These are phyloP conservation scores for Kuraishia capsulata DNA, from an alignment of 805 yeast species.

Conservation along the genomic window DNA sequence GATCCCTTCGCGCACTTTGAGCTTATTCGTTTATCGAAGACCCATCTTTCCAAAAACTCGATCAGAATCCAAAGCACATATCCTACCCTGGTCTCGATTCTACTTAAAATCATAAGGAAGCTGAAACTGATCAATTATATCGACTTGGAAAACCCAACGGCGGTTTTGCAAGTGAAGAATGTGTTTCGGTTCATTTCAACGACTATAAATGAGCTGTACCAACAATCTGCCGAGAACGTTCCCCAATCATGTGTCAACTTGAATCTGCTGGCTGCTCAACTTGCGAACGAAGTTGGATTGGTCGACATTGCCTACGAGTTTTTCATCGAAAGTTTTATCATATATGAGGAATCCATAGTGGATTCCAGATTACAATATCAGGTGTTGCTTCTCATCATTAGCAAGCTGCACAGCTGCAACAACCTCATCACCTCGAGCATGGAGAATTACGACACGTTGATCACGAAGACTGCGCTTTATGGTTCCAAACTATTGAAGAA, in stretches of 20 bases:
- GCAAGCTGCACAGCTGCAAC: conserved; percentile 32
- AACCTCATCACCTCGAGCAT: conserved; percentile 25
- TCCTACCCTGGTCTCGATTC: conserved; percentile 63
- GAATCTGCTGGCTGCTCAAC: conserved; percentile 56
- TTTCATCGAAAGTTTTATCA: conserved; percentile 77
- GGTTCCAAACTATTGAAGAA: conserved; percentile 85
- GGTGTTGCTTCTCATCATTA: conserved; percentile 35
- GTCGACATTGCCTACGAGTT: conserved; percentile 80
- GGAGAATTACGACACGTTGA: conserved; percentile 73
- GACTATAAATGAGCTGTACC: conserved; percentile 57
- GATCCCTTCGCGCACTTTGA: conserved; percentile 37
- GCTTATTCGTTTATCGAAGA: conserved; percentile 34
- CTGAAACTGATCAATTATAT: conserved; percentile 20
- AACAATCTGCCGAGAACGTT: conserved; percentile 20
- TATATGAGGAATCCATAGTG: conserved; percentile 59
- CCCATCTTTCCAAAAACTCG: conserved; percentile 44
- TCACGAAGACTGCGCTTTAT: conserved; percentile 77
- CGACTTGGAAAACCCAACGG: conserved; percentile 11
- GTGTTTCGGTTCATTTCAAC: conserved; percentile 71
- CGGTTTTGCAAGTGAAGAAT: conserved; percentile 11
- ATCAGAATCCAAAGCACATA: conserved; percentile 55
- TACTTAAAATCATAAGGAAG: conserved; percentile 51
- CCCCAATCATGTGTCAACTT: conserved; percentile 30
- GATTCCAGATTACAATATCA: conserved; percentile 43
- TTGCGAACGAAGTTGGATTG: conserved; percentile 70